Evolutionary conservation across 2,329 filamentous ascomycete species (phyloP), one percentile per base, ranked within the genome.

Genomic region (Orbilia blumenaviensis): DNA sequence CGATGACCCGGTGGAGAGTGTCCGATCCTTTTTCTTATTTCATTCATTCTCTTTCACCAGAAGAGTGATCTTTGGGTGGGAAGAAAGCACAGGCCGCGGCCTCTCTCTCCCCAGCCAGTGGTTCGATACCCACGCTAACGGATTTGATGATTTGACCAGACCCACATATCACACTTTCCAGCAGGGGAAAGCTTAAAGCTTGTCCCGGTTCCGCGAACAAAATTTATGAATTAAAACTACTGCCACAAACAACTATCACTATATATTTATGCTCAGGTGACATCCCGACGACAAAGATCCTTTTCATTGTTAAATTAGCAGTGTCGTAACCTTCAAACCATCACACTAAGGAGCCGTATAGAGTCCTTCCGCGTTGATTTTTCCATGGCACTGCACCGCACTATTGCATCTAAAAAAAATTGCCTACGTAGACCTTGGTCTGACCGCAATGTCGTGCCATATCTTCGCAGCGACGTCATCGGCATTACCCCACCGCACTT

Each of bases 131-230:
- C 34, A 60, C 50, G 41, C 36, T 29, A 67, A 58, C 42, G 42
- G 42, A 60, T 42, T 46, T 56, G 50, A 58, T 68, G 50, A 36
- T 38, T 44, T 36, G 5, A 5, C 23, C 9, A 60, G 69, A 66
- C 69, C 69, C 69, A 75, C 69, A 67, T 66, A 66, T 75, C 69
- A 75, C 69, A 56, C 41, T 48, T 27, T 23, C 18, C 27, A 44
- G 34, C 27, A 29, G 27, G 48, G 48, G 16, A 54, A 38, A 56
- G 67, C 67, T 72, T 25, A 63, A 60, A 72, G 34, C 36, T 23
- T 27, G 18, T 72, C 60, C 67, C 67, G 67, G 25, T 72, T 72
- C 67, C 67, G 67, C 67, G 67, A 72, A 72, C 32, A 27, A 54
- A 23, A 23, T n/a, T n/a, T n/a, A n/a, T n/a, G n/a, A n/a, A n/a